Evolutionary conservation across 2,329 filamentous ascomycete species (phyloP).

Genomic region (Botryotinia narcissicola): DNA sequence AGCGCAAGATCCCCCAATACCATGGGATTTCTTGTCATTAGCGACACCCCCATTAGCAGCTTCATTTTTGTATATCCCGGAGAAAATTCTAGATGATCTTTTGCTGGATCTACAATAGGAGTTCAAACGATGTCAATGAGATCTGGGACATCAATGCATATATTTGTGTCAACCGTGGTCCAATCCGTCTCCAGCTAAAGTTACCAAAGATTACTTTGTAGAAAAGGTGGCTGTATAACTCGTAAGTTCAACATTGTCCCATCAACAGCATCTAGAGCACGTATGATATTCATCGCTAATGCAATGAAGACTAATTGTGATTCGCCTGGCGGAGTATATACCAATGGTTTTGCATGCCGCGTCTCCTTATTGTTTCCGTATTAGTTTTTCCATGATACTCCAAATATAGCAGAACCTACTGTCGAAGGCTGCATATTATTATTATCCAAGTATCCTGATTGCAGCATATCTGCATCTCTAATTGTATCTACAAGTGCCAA

Average conservation of each 20-base stretch:
- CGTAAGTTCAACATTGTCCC: constrained; percentile 48
- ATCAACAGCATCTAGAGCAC: constrained; percentile 54
- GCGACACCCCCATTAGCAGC: no score
- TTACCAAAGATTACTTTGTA: constrained; percentile 41
- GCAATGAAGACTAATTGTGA: constrained; percentile 55
- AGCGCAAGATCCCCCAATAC: no score
- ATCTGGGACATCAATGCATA: constrained; percentile 35
- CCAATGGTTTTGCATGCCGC: constrained; percentile 51
- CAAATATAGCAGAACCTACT: constrained; percentile 48
- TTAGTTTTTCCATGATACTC: constrained; percentile 39
- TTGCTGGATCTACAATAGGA: no score
- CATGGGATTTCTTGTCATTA: no score
- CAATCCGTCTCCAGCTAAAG: no score
- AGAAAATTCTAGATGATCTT: no score
- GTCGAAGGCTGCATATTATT: constrained; percentile 62
- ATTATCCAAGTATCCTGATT: constrained; percentile 45
- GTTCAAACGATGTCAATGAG: no score
- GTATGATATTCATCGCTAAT: constrained; percentile 57
- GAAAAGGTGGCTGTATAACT: constrained; percentile 49
- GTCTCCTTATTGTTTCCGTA: constrained; percentile 48
- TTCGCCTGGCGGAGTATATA: constrained; percentile 50
- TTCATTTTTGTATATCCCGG: no score
- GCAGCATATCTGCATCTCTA: constrained; percentile 37
- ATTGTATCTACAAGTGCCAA: constrained; percentile 28
- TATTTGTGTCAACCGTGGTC: constrained; percentile 19